Evolutionary conservation across 495 filamentous ascomycete genomes (phyloP), one percentile per base, ranked within the genome.

Genomic region (Hypoxylon lienhwacheense): DNA sequence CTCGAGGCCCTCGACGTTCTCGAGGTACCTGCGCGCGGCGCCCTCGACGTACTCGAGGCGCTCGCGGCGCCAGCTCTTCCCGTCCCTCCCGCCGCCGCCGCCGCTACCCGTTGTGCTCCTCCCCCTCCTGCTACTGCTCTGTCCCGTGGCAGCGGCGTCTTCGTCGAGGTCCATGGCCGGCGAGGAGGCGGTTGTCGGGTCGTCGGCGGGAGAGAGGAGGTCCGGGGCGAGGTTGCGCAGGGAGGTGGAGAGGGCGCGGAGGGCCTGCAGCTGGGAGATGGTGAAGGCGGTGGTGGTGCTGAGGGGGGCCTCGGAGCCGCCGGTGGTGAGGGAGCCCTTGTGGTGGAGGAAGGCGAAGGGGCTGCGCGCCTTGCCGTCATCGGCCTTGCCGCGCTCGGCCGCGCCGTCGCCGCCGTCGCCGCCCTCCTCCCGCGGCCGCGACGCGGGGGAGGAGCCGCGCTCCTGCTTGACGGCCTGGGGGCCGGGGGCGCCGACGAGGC

Each of bases 281-380:
- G 86, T 83, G 65, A 96, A 97, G 2, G 80, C 81, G 0, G 90
- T 84, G 4, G 89, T 86, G 0, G 88, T 91, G 10, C 84, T 85
- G 0, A 93, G 70, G 5, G 84, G 74, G 42, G 77, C 65, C 28
- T 69, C 67, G 19, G 67, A 66, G 26, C 67, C 76, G 60, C 70
- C 70, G 4, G 66, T 67, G 4, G 68, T 61, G 3, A 79, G 69
- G 31, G 62, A 65, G 34, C 71, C 69, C 28, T 70, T 69, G 56
- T 70, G 46, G 44, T 75, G 68, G 19, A 82, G 68, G 67, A 84
- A 84, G 35, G 64, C 70, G 61, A 84, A 79, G 5, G 77, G 69
- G 19, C 64, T 56, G 8, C 24, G 6, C 22, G 32, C 35, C 3
- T 16, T 31, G n/a, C n/a, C n/a, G n/a, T n/a, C n/a, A n/a, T n/a